phyloP scores from a whole-genome alignment of 2,329 filamentous ascomycete genomes.

The Colletotrichum sp. region DNA sequence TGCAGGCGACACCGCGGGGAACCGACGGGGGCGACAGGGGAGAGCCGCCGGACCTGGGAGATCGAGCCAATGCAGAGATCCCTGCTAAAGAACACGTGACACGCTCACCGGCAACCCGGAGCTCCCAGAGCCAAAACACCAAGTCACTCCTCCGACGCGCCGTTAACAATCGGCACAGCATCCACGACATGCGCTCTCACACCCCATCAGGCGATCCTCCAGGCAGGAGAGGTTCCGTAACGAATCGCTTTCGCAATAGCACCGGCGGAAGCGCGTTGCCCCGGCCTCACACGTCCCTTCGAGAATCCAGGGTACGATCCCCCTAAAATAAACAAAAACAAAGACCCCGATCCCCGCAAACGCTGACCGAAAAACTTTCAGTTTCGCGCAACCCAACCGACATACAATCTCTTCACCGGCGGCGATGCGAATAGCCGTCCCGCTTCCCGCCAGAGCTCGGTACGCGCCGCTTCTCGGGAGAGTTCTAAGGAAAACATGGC shows the following conservation, averaged over 20 bases:
- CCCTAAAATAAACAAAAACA: slow-evolving; percentile 16
- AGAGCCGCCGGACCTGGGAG: neutral
- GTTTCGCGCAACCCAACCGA: slow-evolving; percentile 58
- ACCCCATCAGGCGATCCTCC: slow-evolving; percentile 29
- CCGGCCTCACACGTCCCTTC: slow-evolving; percentile 36
- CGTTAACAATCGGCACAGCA: slow-evolving; percentile 23
- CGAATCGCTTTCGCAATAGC: slow-evolving; percentile 38
- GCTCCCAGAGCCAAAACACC: slow-evolving; percentile 11
- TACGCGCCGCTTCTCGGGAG: slow-evolving; percentile 56
- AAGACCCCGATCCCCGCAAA: neutral
- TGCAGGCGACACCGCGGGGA: neutral
- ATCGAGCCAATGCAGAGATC: neutral
- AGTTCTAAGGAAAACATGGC: slow-evolving; percentile 66
- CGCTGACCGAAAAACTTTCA: slow-evolving; percentile 29
- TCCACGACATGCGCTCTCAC: slow-evolving; percentile 32
- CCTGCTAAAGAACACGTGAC: slow-evolving; percentile 1
- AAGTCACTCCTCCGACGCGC: slow-evolving; percentile 11
- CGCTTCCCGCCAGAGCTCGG: slow-evolving; percentile 47
- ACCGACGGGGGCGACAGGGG: neutral
- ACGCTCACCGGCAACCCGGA: neutral
- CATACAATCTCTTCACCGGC: slow-evolving; percentile 65
- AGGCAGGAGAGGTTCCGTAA: slow-evolving; percentile 32
- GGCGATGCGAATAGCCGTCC: slow-evolving; percentile 45
- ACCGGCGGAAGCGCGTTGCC: slow-evolving; percentile 40
- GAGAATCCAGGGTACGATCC: slow-evolving; percentile 43